A percentile compares a stretch with the other conserved stretches of the same genome.
phyloP scores from a whole-genome alignment of 129 eudicot genomes.

The Lactuca sativa region DNA sequence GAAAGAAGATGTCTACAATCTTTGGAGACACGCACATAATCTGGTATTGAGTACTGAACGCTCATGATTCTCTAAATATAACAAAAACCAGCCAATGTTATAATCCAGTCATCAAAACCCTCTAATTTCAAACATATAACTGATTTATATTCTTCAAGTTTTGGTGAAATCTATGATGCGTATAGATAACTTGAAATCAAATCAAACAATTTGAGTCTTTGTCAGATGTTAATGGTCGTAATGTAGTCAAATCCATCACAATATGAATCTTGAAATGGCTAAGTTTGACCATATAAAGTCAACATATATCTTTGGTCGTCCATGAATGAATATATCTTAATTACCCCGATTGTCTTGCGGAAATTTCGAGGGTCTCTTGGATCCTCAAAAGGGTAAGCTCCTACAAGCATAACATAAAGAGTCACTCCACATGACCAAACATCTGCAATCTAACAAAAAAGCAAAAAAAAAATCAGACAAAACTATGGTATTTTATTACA shows the following conservation, averaged over 20 bases:
- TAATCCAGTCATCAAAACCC: slow-evolving; percentile 18
- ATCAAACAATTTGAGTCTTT: not conserved
- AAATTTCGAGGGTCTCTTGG: slow-evolving; percentile 67
- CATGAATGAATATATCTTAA: slow-evolving; percentile 14
- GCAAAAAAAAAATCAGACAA: slow-evolving; percentile 9
- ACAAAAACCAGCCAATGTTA: not conserved
- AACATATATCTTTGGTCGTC: not conserved
- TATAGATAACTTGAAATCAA: not conserved
- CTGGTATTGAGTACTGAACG: slow-evolving; percentile 72
- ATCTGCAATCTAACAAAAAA: slow-evolving; percentile 56
- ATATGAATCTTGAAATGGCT: not conserved
- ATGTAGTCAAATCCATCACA: not conserved
- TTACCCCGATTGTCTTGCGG: slow-evolving; percentile 61
- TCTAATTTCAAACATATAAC: not conserved
- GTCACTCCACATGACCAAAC: slow-evolving; percentile 85
- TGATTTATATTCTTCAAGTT: not conserved
- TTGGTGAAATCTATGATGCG: not conserved
- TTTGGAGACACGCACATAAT: slow-evolving; percentile 66
- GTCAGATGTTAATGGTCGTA: not conserved
- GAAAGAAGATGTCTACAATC: slow-evolving; percentile 69
- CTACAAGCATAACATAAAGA: slow-evolving; percentile 64
- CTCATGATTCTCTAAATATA: slow-evolving; percentile 64
- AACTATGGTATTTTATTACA: not conserved
- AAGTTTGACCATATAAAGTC: slow-evolving; percentile 18
- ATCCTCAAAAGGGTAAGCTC: slow-evolving; percentile 73